Percentiles rank a stretch among this genome's conserved stretches.
Evolutionary conservation across 1,284 basidiomycete species (phyloP).

Genomic region (Amylostereum areolatum): DNA sequence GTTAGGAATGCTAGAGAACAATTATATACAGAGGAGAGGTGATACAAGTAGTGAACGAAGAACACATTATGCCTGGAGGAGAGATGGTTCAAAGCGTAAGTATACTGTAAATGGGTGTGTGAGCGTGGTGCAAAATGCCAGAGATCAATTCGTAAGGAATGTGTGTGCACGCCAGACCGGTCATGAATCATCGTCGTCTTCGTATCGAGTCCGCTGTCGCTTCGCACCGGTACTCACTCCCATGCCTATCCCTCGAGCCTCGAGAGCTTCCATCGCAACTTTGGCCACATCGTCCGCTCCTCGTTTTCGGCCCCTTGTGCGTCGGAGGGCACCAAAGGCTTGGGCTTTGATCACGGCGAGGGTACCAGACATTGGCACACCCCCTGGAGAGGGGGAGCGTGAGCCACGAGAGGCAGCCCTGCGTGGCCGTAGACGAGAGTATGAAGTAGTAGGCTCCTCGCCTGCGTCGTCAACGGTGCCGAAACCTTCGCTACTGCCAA

Average conservation of each 20-base stretch:
- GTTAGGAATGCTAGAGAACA: no score
- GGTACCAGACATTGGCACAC: constrained; percentile 64
- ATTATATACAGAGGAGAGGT: no score
- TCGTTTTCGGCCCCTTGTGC: constrained; percentile 69
- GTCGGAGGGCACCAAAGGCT: constrained; percentile 74
- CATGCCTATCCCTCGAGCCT: constrained; percentile 66
- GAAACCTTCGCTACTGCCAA: constrained; percentile 45
- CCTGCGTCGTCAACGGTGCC: constrained; percentile 45
- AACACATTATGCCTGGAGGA: no score
- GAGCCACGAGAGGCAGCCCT: constrained; percentile 27
- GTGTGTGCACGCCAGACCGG: no score
- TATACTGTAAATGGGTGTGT: no score
- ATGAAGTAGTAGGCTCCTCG: constrained; percentile 39
- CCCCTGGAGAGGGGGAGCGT: constrained; percentile 66
- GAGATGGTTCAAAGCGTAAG: no score
- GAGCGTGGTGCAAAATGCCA: no score
- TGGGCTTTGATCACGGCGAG: constrained; percentile 84
- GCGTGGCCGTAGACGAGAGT: constrained; percentile 13
- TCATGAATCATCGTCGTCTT: constrained; percentile 34
- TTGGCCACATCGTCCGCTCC: constrained; percentile 66
- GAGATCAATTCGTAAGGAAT: no score
- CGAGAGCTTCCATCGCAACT: constrained; percentile 71
- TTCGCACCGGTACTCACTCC: constrained; percentile 40
- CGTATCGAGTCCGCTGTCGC: constrained; percentile 44
- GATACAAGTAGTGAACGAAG: no score